These are phyloP conservation scores for Rhizophora mangle DNA, from an alignment of 345 rosid species.

Conservation along the genomic window DNA sequence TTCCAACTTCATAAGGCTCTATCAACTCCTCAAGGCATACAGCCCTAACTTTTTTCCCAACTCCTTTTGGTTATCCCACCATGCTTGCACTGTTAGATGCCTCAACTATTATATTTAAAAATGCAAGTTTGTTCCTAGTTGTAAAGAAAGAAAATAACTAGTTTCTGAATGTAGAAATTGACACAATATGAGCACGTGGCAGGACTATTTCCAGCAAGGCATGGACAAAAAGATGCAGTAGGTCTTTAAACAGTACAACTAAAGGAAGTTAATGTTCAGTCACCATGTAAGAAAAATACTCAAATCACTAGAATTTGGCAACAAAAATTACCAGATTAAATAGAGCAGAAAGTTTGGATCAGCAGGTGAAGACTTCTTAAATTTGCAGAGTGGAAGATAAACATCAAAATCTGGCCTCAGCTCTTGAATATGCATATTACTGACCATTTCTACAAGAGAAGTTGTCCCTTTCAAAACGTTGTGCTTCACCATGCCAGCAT, in stretches of 20 bases:
- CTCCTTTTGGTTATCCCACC: too few relatives aligned
- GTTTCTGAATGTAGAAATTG: too few relatives aligned
- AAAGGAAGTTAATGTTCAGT: not conserved
- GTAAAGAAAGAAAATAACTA: too few relatives aligned
- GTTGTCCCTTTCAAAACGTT: conserved; percentile 10
- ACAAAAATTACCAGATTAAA: conserved; percentile 46
- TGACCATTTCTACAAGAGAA: conserved; percentile 30
- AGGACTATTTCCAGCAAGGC: not conserved
- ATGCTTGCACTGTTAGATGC: too few relatives aligned
- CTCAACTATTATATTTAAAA: too few relatives aligned
- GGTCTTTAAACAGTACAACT: not conserved
- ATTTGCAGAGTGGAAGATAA: conserved; percentile 75
- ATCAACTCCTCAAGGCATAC: too few relatives aligned
- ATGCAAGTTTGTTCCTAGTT: too few relatives aligned
- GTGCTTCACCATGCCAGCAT: conserved; percentile 8
- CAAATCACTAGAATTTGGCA: conserved; percentile 2
- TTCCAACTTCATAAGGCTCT: too few relatives aligned
- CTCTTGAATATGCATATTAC: conserved; percentile 43
- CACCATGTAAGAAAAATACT: not conserved
- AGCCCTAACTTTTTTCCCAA: too few relatives aligned
- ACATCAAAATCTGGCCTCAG: conserved; percentile 53
- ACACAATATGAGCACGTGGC: not conserved
- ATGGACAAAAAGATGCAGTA: not conserved
- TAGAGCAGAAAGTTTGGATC: conserved; percentile 57
- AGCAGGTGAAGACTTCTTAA: conserved; percentile 81